These are phyloP conservation scores for Tolypocladium sp. DNA, from an alignment of 2,329 filamentous ascomycete species.

Conservation along the genomic window DNA sequence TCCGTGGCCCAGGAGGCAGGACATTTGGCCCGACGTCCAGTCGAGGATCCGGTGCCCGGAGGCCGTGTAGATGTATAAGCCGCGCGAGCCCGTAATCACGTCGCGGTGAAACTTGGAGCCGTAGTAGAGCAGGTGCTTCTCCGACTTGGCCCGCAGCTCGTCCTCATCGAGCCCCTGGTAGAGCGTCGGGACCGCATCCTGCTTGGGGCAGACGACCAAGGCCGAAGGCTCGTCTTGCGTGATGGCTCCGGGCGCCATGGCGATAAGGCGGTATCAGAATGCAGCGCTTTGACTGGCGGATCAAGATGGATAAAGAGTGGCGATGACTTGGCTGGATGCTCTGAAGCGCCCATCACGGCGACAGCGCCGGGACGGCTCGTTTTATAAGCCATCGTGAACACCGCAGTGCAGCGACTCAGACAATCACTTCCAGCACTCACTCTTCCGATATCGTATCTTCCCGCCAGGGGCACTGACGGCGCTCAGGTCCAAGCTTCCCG, in stretches of 20 bases:
- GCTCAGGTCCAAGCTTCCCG: background rate
- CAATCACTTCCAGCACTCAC: background rate
- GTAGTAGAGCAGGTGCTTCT: slow-evolving; percentile 15
- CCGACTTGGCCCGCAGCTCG: slow-evolving; percentile 10
- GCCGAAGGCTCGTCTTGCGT: slow-evolving; percentile 3
- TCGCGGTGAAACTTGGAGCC: slow-evolving; percentile 17
- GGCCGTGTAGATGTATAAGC: slow-evolving; percentile 36
- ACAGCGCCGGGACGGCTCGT: background rate
- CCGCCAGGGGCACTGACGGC: background rate
- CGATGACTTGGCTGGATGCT: background rate
- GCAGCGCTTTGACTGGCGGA: background rate
- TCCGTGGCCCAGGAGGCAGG: slow-evolving; percentile 46
- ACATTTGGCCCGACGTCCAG: slow-evolving; percentile 54
- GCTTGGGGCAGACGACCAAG: slow-evolving; percentile 1
- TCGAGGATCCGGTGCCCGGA: slow-evolving; percentile 40
- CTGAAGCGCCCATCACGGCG: background rate
- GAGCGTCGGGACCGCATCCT: slow-evolving; percentile 7
- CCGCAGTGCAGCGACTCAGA: background rate
- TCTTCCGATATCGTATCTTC: slow-evolving; percentile 9
- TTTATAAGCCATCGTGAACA: background rate
- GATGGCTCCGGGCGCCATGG: slow-evolving; percentile 14
- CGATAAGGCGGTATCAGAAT: no score
- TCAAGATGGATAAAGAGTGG: background rate
- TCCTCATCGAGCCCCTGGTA: slow-evolving; percentile 12
- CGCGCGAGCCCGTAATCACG: slow-evolving; percentile 32